Evolutionary conservation across 2,329 filamentous ascomycete genomes (phyloP), one percentile per base, ranked within the genome.

Genomic region (Dryadomyces quercivorus): DNA sequence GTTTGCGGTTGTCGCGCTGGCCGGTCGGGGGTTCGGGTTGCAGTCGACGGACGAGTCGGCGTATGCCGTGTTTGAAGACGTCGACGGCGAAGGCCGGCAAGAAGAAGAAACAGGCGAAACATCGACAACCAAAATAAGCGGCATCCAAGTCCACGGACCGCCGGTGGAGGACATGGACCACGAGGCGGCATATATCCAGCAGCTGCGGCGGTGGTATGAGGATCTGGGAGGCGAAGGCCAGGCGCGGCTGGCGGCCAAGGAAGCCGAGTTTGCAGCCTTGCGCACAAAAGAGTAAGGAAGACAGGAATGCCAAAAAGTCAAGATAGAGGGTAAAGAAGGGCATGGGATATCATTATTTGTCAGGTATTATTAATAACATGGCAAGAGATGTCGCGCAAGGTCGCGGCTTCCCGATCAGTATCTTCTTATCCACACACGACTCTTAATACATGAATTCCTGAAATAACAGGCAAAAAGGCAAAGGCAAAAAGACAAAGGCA

Each of bases 91-190:
- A 51, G 12, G 47, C 18, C 16, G 15, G 40, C 9, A 31, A 13
- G 45, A 8, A 12, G 15, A 21, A 21, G 2, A 52, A 9, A 42
- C 38, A 42, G 16, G 42, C 42, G 16, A 44, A 44, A 20, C 16
- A 13, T 8, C 36, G 9, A 3, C 36, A 13, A 8, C 36, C 26
- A 31, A 31, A 40, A 40, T 8, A 12, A 12, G 36, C 36, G 36
- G 36, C 36, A 40, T 65, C 73, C 76, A 84, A 66, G 75, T 84
- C 52, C 75, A 73, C 57, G 81, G 80, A 0, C 77, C 79, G 53
- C 80, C 80, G 0, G 73, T 84, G 20, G 81, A 84, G 65, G 71
- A 77, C 57, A 70, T 69, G 31, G 67, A 71, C 15, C 67, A 65
- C 31, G 81, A 83, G 65, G 68, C 67, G 51, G 68, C 67, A 31